These are phyloP conservation scores for Leptographium lundbergii DNA, from an alignment of 2,329 filamentous ascomycete genomes.

Conservation along the genomic window DNA sequence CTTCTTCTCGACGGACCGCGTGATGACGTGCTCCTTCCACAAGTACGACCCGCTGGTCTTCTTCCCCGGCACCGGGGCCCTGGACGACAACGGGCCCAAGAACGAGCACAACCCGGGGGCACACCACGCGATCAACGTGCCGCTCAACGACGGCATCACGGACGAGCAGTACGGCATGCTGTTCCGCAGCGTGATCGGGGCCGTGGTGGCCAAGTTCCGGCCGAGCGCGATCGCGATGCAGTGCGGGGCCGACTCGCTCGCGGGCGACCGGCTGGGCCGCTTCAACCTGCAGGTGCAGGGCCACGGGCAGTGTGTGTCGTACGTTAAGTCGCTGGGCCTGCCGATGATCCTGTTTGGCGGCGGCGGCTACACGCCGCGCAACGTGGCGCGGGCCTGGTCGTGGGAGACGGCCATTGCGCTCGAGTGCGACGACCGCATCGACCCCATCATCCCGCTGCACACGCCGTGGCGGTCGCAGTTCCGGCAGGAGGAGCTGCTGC, in stretches of 20 bases:
- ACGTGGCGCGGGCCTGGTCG: conserved; percentile 92
- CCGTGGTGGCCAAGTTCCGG: conserved; percentile 70
- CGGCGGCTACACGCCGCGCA: conserved; percentile 90
- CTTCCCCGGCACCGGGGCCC: conserved; percentile 82
- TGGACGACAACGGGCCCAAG: conserved; percentile 73
- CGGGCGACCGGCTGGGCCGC: conserved; percentile 81
- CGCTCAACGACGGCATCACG: conserved; percentile 79
- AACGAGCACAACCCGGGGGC: conserved; percentile 77
- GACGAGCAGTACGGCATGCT: conserved; percentile 80
- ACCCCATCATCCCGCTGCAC: conserved; percentile 61
- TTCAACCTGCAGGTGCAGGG: conserved; percentile 96
- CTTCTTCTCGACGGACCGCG: conserved; percentile 71
- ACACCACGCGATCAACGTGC: conserved; percentile 83
- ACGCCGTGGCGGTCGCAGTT: conserved; percentile 85
- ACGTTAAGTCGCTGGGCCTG: conserved; percentile 66
- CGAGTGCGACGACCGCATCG: conserved; percentile 56
- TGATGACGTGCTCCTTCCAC: conserved; percentile 89
- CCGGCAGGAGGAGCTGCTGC: conserved; percentile 76
- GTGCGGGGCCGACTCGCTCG: conserved; percentile 88
- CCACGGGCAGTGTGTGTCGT: conserved; percentile 82
- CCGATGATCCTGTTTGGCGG: conserved; percentile 87
- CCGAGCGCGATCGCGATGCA: conserved; percentile 87
- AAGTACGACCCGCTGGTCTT: conserved; percentile 79
- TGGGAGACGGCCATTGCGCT: conserved; percentile 91
- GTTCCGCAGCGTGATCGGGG: conserved; percentile 69